Percentiles rank a stretch among this genome's conserved stretches.
Conservation (phyloP, 2,329 filamentous ascomycete species). For the Knoxdaviesia capensis region DNA sequence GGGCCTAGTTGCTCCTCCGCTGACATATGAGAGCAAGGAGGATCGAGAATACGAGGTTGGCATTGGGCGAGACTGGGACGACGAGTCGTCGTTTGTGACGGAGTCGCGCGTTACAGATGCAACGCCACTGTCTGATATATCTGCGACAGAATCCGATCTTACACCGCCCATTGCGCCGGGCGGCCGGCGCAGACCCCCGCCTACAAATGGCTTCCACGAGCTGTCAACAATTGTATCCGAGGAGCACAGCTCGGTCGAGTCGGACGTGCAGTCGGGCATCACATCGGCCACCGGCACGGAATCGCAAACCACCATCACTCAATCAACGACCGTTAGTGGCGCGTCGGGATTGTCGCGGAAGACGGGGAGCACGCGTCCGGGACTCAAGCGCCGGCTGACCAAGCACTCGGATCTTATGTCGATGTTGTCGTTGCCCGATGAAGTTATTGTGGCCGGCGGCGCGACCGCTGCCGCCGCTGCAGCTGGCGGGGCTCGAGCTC, state of each 20-base stretch:
- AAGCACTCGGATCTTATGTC: conserved; percentile 91
- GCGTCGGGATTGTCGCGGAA: conserved; percentile 22
- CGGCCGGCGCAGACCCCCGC: conserved; percentile 18
- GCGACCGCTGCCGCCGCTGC: conserved; percentile 20
- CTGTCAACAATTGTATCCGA: conserved; percentile 37
- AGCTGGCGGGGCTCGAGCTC: too few species aligned
- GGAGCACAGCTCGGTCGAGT: conserved; percentile 23
- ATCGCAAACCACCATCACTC: conserved; percentile 32
- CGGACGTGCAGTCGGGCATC: conserved; percentile 28
- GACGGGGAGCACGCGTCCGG: conserved; percentile 11
- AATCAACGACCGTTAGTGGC: conserved; percentile 27
- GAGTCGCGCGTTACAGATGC: too few species aligned
- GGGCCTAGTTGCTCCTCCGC: conserved; percentile 21
- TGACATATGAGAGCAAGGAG: conserved; percentile 27
- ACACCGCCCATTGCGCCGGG: conserved; percentile 11
- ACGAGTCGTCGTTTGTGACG: conserved; percentile 5
- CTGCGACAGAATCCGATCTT: conserved; percentile 2
- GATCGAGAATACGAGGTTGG: conserved; percentile 13
- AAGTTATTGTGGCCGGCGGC: conserved; percentile 32
- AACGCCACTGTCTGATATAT: too few species aligned
- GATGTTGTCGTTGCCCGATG: conserved; percentile 56
- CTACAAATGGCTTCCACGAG: conserved; percentile 33
- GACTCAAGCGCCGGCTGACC: conserved; percentile 57
- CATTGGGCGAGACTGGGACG: conserved; percentile 8
- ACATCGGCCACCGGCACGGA: conserved; percentile 4